Percentiles rank a stretch among this genome's conserved stretches.
These are phyloP conservation scores for Begonia loranthoides DNA, from an alignment of 306 rosid species.

Conservation along the genomic window DNA sequence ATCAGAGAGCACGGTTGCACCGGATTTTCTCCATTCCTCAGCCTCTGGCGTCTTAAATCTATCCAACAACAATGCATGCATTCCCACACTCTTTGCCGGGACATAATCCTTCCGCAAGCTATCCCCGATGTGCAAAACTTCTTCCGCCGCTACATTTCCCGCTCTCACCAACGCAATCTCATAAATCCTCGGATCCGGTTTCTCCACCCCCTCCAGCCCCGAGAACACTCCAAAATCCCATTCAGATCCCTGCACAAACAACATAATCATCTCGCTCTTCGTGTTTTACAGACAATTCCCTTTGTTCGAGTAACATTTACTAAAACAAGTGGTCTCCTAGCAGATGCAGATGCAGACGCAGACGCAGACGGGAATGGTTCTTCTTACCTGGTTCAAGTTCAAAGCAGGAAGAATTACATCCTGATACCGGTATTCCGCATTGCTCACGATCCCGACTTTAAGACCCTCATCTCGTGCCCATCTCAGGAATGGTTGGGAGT, in stretches of 20 bases:
- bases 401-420: constrained; percentile 91
- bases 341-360: no score
- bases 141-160: constrained; percentile 53
- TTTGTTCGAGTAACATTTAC: neutral
- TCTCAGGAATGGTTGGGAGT: constrained; percentile 80
- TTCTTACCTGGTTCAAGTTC: constrained; percentile 50
- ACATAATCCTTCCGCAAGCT: constrained; percentile 83
- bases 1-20: constrained; percentile 67
- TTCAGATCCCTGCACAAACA: constrained; percentile 64
- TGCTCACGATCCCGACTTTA: constrained; percentile 75
- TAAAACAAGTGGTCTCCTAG: neutral
- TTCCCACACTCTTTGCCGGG: constrained; percentile 83
- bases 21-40: constrained; percentile 61
- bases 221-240: constrained; percentile 98
- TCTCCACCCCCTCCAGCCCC: constrained; percentile 87
- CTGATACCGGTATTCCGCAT: constrained; percentile 72
- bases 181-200: constrained; percentile 68
- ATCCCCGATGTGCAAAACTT: constrained; percentile 77
- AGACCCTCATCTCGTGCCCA: constrained; percentile 74
- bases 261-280: neutral
- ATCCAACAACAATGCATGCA: constrained; percentile 75
- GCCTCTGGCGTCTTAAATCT: constrained; percentile 89
- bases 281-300: neutral
- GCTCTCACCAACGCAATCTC: constrained; percentile 75
- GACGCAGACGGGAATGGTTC: no score